A percentile compares a stretch with the other conserved stretches of the same genome.
Conservation (phyloP, 805 yeast genomes). For the Candida yuanshanica region DNA sequence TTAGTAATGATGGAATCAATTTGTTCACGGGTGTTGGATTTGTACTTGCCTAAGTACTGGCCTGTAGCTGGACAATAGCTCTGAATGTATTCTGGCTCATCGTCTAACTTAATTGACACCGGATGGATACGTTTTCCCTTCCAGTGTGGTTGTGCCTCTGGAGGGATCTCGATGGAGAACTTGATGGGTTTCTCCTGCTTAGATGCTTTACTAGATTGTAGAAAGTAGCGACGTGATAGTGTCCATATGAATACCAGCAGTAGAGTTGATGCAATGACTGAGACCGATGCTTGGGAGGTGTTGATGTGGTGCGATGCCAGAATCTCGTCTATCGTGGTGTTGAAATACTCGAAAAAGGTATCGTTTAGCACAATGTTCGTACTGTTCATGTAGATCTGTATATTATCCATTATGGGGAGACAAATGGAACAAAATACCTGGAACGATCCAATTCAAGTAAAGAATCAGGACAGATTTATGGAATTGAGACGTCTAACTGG, state of each 20-base stretch:
- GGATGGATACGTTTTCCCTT: constrained; percentile 77
- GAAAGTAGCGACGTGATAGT: constrained; percentile 10
- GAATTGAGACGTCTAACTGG: no score
- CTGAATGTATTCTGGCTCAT: constrained; percentile 66
- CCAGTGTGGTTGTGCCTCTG: constrained; percentile 85
- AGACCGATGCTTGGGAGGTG: constrained; percentile 15
- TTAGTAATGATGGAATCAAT: constrained; percentile 57
- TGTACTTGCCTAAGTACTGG: constrained; percentile 71
- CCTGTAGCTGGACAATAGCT: constrained; percentile 97
- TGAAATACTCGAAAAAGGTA: constrained; percentile 17
- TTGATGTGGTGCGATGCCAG: constrained; percentile 7
- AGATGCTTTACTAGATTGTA: constrained; percentile 2
- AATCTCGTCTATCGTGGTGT: constrained; percentile 18
- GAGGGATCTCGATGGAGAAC: constrained; percentile 56
- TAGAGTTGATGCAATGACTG: constrained; percentile 13
- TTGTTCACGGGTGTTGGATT: constrained; percentile 58
- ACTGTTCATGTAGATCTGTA: constrained; percentile 16
- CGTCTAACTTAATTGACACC: constrained; percentile 48
- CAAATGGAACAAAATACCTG: not conserved
- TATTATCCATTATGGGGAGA: not conserved
- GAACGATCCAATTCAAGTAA: no score
- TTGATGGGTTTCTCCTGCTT: constrained; percentile 29
- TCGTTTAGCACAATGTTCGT: constrained; percentile 19
- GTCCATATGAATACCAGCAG: constrained; percentile 10
- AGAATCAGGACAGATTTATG: no score